Conservation (phyloP, 2,329 filamentous ascomycete genomes). For the Clonostachys byssicola region DNA sequence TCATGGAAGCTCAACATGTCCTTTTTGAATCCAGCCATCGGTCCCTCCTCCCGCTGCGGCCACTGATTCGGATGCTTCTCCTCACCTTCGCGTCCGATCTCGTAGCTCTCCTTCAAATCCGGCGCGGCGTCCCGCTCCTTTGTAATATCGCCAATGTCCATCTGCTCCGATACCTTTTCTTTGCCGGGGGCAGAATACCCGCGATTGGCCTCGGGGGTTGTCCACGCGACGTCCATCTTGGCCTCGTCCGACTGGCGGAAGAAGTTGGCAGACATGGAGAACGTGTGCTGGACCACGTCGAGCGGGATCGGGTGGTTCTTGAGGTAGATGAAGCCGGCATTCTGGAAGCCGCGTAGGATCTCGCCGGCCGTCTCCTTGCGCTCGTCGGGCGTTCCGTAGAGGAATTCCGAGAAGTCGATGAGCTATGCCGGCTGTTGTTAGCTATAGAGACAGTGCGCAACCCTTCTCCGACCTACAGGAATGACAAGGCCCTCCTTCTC, state of each 20-base stretch:
- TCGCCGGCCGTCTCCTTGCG: conserved; percentile 64
- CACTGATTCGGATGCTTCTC: conserved; percentile 70
- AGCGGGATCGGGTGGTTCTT: conserved; percentile 70
- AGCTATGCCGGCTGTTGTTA: conserved; percentile 6
- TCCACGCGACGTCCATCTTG: conserved; percentile 69
- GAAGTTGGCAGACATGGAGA: conserved; percentile 65
- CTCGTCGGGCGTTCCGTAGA: conserved; percentile 55
- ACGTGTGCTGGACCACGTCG: conserved; percentile 55
- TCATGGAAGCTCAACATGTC: conserved; percentile 72
- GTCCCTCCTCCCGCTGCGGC: conserved; percentile 41
- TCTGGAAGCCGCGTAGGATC: conserved; percentile 77
- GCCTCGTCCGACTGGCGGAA: conserved; percentile 58
- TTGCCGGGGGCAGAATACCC: conserved; percentile 67
- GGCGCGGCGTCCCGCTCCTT: conserved; percentile 53
- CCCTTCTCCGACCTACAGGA: conserved; percentile 32
- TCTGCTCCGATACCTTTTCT: conserved; percentile 62
- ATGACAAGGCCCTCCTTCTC: conserved; percentile 49
- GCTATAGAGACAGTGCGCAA: not conserved
- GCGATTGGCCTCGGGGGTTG: conserved; percentile 66
- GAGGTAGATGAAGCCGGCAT: conserved; percentile 85
- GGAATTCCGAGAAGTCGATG: conserved; percentile 74
- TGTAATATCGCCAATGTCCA: conserved; percentile 42
- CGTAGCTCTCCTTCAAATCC: conserved; percentile 62
- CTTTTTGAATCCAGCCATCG: conserved; percentile 54
- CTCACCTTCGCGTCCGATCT: conserved; percentile 59